phyloP scores from a whole-genome alignment of 1,139 yeast species.

The Sugiyamaella japonica region DNA sequence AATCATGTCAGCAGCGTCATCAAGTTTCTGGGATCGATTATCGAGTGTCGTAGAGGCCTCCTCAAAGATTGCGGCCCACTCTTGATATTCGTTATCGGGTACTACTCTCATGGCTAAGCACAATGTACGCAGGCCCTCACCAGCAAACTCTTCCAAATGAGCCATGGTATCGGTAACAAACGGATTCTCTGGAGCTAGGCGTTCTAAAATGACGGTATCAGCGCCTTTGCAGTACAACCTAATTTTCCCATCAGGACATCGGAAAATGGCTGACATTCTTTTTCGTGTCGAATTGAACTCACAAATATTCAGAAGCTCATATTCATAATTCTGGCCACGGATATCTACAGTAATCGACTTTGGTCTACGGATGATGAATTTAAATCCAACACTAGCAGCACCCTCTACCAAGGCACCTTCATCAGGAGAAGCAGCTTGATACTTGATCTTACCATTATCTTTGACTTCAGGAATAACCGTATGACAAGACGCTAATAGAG shows the following conservation, averaged over 20 bases:
- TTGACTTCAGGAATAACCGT: constrained; percentile 92
- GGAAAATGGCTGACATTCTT: constrained; percentile 93
- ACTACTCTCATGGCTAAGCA: constrained; percentile 88
- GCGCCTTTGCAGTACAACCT: constrained; percentile 96
- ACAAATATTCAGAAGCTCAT: constrained; percentile 83
- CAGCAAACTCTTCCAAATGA: constrained; percentile 95
- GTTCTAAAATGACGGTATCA: constrained; percentile 89
- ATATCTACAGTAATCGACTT: constrained; percentile 69
- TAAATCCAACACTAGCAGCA: constrained; percentile 85
- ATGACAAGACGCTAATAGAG: constrained; percentile 88
- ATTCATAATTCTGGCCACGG: constrained; percentile 52
- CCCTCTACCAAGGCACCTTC: constrained; percentile 99
- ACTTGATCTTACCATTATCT: constrained; percentile 59
- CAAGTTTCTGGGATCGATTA: constrained; percentile 72
- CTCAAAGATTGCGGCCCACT: constrained; percentile 62
- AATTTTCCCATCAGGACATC: constrained; percentile 92
- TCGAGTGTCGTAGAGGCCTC: constrained; percentile 82
- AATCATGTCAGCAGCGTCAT: constrained; percentile 80
- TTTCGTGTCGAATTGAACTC: constrained; percentile 97
- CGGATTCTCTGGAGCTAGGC: constrained; percentile 73
- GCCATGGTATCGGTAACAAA: constrained; percentile 78
- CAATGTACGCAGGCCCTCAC: constrained; percentile 90
- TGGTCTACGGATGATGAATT: constrained; percentile 82
- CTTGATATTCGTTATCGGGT: constrained; percentile 71
- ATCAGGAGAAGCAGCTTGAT: constrained; percentile 99